Conservation (phyloP, 2,329 filamentous ascomycete species). For the Hypoxylon sp. region DNA sequence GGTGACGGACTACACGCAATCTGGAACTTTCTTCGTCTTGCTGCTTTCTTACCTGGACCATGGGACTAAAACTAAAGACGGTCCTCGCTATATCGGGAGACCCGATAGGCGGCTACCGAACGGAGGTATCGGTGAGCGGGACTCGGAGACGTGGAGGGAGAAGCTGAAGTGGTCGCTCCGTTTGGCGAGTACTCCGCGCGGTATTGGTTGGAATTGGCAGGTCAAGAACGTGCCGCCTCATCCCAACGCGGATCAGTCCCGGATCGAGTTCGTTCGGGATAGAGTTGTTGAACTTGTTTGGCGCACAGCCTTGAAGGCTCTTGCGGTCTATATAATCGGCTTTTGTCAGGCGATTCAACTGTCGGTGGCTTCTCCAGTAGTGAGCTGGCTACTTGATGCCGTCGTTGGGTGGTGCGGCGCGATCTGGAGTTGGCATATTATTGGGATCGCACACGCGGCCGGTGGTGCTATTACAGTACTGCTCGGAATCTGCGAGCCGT, state of each 20-base stretch:
- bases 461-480: conserved; percentile 27
- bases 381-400: conserved; percentile 9
- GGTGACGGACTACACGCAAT: conserved; percentile 26
- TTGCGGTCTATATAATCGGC: conserved; percentile 32
- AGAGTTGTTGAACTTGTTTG: conserved; percentile 10
- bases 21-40: conserved; percentile 2
- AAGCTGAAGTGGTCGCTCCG: conserved; percentile 29
- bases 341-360: conserved; percentile 28
- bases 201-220: conserved; percentile 43
- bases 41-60: conserved; percentile 23
- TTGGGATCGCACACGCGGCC: conserved; percentile 25
- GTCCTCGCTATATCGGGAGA: conserved; percentile 29
- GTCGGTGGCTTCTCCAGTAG: neutral
- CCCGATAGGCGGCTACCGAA: conserved; percentile 3
- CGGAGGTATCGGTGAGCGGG: conserved; percentile 11
- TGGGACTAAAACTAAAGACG: neutral
- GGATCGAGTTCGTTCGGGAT: conserved; percentile 17
- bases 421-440: conserved; percentile 30
- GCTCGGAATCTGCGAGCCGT: conserved; percentile 36
- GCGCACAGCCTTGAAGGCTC: conserved; percentile 19
- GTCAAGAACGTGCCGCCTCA: conserved; percentile 38
- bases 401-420: conserved; percentile 32
- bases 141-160: conserved; percentile 23
- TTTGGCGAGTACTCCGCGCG: conserved; percentile 25
- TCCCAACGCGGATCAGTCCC: conserved; percentile 12